Evolutionary conservation across 2,329 filamentous ascomycete genomes (phyloP), one percentile per base, ranked within the genome.

Genomic region (Teratosphaeria zuluensis): DNA sequence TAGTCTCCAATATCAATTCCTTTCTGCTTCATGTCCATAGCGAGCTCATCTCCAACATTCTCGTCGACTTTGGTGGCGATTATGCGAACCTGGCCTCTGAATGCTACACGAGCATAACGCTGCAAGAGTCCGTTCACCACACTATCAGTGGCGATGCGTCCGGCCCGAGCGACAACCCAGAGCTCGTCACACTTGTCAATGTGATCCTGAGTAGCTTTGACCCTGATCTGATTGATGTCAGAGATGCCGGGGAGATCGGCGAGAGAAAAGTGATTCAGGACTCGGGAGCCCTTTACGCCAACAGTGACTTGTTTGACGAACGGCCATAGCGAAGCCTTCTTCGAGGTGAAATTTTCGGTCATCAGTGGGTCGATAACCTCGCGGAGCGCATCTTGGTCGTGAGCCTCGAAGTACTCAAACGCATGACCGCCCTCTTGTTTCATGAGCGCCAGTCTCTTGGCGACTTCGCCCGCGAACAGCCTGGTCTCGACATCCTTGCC

Each of bases 211-310:
- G 60, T 61, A 3, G 61, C 51, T 2, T 64, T 61, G 35, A 61
- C 62, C 0, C 68, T 61, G 1, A 64, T 54, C 4, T 61, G 42
- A 24, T 67, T 66, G 14, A 57, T 66, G 54, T 70, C 69, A 1
- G 58, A 58, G 3, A 68, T 62, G 4, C 68, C 66, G 16, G 66
- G 68, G 9, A 69, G 60, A 53, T 70, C 69, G 0, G 62, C 59
- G 21, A 70, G 21, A 0, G 65, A 62, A 3, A 65, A 38, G n/a
- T 62, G 53, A 11, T 62, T 31, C 8, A 70, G 54, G 7, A 67
- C 53, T 1, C 61, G 46, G 1, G 66, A 63, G 5, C 56, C 59
- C 3, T 52, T 19, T 8, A 69, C 52, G 8, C 63, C 61, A 54
- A 67, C 63, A 11, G 58, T 53, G 3, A 68, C 62, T 28, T 66